Evolutionary conservation across 768 basidiomycete species (phyloP).

Genomic region (Pilatotrama ljubarskyi): DNA sequence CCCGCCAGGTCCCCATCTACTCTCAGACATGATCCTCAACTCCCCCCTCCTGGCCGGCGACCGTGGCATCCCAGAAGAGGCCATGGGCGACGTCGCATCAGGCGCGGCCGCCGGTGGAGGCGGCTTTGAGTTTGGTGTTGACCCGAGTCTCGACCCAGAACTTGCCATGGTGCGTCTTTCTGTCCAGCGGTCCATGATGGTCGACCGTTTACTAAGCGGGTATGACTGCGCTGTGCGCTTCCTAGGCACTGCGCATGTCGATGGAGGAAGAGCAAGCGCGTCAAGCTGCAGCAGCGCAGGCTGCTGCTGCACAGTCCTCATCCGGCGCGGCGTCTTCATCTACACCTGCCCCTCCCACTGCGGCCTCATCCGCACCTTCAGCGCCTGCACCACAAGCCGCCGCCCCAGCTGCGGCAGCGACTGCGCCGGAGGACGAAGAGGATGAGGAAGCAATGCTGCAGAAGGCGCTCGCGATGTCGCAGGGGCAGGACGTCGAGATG

Average conservation of each 20-base stretch:
- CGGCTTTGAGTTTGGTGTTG: constrained; percentile 86
- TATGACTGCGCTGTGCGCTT: background rate
- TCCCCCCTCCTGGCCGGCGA: constrained; percentile 85
- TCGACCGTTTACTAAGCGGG: background rate
- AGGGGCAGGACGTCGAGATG: constrained; percentile 53
- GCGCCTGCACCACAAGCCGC: constrained; percentile 29
- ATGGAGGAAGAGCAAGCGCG: constrained; percentile 93
- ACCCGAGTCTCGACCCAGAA: constrained; percentile 94
- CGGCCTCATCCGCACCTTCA: constrained; percentile 35
- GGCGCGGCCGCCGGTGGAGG: constrained; percentile 46
- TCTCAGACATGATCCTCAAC: constrained; percentile 80
- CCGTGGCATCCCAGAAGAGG: constrained; percentile 65
- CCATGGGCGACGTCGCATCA: constrained; percentile 49
- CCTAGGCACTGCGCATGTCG: constrained; percentile 92
- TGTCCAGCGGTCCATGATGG: background rate
- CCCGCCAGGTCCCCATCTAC: constrained; percentile 72
- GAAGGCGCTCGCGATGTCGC: constrained; percentile 76
- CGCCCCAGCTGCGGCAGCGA: constrained; percentile 29
- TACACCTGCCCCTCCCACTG: constrained; percentile 34
- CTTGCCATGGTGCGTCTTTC: constrained; percentile 79
- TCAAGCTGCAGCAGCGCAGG: constrained; percentile 50
- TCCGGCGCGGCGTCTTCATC: constrained; percentile 36
- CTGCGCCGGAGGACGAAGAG: constrained; percentile 53
- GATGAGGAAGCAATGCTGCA: constrained; percentile 81
- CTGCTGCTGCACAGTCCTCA: constrained; percentile 29